Evolutionary conservation across 768 basidiomycete species (phyloP), one percentile per base, ranked within the genome.

Genomic region (Tulasnella sp.): DNA sequence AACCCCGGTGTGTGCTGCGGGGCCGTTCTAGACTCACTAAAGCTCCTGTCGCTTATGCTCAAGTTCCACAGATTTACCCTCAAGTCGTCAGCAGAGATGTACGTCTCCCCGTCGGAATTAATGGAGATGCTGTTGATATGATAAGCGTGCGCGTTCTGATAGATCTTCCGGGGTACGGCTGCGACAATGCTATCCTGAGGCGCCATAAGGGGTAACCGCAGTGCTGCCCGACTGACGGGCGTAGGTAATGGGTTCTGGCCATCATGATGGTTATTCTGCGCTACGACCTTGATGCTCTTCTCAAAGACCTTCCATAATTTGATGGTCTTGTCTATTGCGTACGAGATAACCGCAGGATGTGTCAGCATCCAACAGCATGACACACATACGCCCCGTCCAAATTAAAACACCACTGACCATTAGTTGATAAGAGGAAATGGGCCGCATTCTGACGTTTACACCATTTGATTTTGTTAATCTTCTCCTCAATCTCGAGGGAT

Each of bases 381-480:
- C n/a, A 22, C 22, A 29, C 22, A 58, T 58, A 12, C 54, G n/a
- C 54, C 22, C 2, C 54, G 54, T 58, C 54, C 29, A 58, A n/a
- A 72, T 8, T 49, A 67, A 58, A 29, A 72, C 75, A 76, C 39
- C 49, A 84, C 88, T 77, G 78, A 97, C 97, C 97, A 81, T 99
- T 99, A 38, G 97, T 99, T 77, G 96, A 97, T 72, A 99, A 84
- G 76, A 99, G 85, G 84, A 99, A 99, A 84, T 99, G 97, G 67
- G 97, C 96, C 67, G 93, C 88, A 83, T 99, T 99, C 85, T 97
- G 96, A 79, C 97, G 89, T 86, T 91, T 96, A 87, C 96, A 98
- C 97, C 97, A 99, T 83, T 96, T 94, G 89, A 99, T 99, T 90
- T 97, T 94, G 87, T 99, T 99, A 87, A 99, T 99, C 91, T 99